These are phyloP conservation scores for Metschnikowia lunata DNA, from an alignment of 805 yeast genomes.

Conservation along the genomic window DNA sequence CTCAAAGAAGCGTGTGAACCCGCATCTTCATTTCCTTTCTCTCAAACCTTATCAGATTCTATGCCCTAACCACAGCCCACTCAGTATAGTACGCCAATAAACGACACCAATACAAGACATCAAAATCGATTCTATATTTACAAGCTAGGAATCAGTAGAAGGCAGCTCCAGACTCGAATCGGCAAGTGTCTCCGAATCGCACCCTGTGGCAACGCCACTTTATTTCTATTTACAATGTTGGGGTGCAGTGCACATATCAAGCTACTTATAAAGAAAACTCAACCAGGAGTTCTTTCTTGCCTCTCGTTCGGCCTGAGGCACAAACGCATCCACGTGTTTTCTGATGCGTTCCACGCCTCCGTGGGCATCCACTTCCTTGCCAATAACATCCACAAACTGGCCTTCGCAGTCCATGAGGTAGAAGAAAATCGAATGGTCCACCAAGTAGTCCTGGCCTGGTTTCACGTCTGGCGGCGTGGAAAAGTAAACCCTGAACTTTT, in stretches of 20 bases:
- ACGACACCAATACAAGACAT: no score
- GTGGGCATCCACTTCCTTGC: conserved; percentile 79
- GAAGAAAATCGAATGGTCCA: conserved; percentile 95
- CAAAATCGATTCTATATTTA: no score
- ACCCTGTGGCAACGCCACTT: no score
- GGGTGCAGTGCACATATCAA: not conserved
- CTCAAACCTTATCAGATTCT: no score
- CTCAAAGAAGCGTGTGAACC: no score
- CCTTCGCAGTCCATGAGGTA: conserved; percentile 99
- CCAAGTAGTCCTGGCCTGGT: conserved; percentile 94
- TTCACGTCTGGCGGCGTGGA: conserved; percentile 94
- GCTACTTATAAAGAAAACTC: conserved; percentile 49
- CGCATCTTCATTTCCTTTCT: no score
- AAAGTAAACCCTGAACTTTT: conserved; percentile 88
- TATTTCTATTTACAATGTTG: not conserved
- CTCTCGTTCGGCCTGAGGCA: conserved; percentile 68
- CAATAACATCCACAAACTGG: conserved; percentile 87
- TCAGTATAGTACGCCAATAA: no score
- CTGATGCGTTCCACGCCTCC: conserved; percentile 75
- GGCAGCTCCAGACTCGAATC: no score
- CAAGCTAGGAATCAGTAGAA: no score
- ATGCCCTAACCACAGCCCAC: no score
- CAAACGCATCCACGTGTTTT: conserved; percentile 68
- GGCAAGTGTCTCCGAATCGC: no score
- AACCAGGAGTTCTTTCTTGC: conserved; percentile 58